Conservation (phyloP, 2,329 filamentous ascomycete species). For the Cladophialophora carrionii region DNA sequence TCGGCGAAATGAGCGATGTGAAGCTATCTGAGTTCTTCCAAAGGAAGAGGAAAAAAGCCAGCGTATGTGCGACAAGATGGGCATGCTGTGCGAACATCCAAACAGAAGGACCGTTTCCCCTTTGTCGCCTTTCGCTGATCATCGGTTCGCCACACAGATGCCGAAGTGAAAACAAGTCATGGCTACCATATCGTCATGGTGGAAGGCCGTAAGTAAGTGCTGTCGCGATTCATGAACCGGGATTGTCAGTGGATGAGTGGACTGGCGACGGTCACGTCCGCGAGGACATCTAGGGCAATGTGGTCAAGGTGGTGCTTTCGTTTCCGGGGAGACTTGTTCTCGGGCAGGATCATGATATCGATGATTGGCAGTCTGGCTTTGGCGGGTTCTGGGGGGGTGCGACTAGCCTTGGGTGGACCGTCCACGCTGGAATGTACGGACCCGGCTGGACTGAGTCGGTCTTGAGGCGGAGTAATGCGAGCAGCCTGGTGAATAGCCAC, state of each 20-base stretch:
- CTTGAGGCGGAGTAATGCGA: slow-evolving; percentile 28
- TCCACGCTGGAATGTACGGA: slow-evolving; percentile 28
- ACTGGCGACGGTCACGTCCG: slow-evolving; percentile 36
- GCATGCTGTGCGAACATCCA: slow-evolving; percentile 2
- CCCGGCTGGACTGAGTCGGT: slow-evolving; percentile 29
- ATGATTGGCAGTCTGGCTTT: slow-evolving; percentile 22
- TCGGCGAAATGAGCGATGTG: slow-evolving; percentile 22
- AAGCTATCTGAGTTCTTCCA: slow-evolving; percentile 10
- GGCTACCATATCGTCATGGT: slow-evolving; percentile 73
- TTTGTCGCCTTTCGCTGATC: slow-evolving; percentile 18
- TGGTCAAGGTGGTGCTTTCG: slow-evolving; percentile 35
- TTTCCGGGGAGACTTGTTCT: slow-evolving; percentile 32
- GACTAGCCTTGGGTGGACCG: slow-evolving; percentile 9
- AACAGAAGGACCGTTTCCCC: slow-evolving; percentile 23
- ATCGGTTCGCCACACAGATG: slow-evolving; percentile 44
- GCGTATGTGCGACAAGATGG: neutral
- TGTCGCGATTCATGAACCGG: slow-evolving; percentile 8
- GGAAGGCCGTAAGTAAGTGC: slow-evolving; percentile 62
- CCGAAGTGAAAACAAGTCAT: slow-evolving; percentile 64
- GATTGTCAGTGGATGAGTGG: slow-evolving; percentile 34
- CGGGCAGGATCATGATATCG: slow-evolving; percentile 30
- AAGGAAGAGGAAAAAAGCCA: slow-evolving; percentile 1
- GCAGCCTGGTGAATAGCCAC: slow-evolving; percentile 20
- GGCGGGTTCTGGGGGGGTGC: slow-evolving; percentile 23
- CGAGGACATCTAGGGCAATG: slow-evolving; percentile 37